A percentile compares a stretch with the other conserved stretches of the same genome.
phyloP scores from a whole-genome alignment of 371 early-diverging fungal genomes.

The Syncephalastrum monosporum region DNA sequence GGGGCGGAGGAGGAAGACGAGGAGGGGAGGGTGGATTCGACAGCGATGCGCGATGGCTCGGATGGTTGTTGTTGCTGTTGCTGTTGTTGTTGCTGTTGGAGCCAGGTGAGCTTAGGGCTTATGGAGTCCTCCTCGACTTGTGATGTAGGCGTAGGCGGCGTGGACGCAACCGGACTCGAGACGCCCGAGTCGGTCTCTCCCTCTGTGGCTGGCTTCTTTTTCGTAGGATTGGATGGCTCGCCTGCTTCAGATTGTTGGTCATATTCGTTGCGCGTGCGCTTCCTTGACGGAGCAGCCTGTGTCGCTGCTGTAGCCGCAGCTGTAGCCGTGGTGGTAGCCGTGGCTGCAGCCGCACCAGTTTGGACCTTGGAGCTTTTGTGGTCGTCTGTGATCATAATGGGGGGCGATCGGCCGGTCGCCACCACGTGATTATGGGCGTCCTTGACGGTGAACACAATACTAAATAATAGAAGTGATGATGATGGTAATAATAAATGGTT shows the following conservation, averaged over 20 bases:
- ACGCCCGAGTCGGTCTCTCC: constrained; percentile 46
- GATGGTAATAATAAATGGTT: constrained; percentile 3
- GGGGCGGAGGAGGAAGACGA: not conserved
- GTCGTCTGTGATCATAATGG: constrained; percentile 88
- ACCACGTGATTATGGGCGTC: constrained; percentile 61
- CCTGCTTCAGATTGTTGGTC: constrained; percentile 22
- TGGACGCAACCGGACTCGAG: constrained; percentile 40
- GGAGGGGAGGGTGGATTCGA: not conserved
- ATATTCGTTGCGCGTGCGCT: constrained; percentile 38
- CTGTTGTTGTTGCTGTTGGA: not conserved
- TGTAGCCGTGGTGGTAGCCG: constrained; percentile 4
- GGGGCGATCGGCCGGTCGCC: constrained; percentile 75
- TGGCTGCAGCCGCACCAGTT: constrained; percentile 22
- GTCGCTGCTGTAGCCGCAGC: constrained; percentile 12
- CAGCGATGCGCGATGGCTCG: not conserved
- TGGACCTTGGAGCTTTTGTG: constrained; percentile 77
- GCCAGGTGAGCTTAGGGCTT: constrained; percentile 11
- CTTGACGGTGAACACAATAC: constrained; percentile 65
- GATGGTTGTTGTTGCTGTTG: not conserved
- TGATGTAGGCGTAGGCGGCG: constrained; percentile 50
- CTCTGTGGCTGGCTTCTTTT: constrained; percentile 16
- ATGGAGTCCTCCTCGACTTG: constrained; percentile 30
- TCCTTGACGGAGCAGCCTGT: constrained; percentile 11
- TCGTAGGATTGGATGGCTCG: constrained; percentile 16
- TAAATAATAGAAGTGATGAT: constrained; percentile 13